A percentile compares a stretch with the other conserved stretches of the same genome.
Conservation (phyloP, 768 basidiomycete species). For the Jaapia argillacea region DNA sequence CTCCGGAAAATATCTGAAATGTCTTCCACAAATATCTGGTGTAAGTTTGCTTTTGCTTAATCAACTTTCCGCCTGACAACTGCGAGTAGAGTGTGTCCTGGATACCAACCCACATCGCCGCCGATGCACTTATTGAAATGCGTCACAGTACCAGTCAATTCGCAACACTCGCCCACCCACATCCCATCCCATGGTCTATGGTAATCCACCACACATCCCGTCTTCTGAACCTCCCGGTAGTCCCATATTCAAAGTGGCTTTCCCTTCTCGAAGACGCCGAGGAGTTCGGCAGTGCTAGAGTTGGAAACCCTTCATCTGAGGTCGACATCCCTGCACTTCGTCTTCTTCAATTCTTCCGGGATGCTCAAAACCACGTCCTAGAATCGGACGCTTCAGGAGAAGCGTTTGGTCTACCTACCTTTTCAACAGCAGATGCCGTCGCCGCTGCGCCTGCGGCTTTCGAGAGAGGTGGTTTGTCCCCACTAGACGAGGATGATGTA, state of each 20-base stretch:
- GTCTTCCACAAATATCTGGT: conserved; percentile 21
- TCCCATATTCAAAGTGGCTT: conserved; percentile 23
- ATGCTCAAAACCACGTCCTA: neutral
- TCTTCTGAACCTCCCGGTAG: conserved; percentile 17
- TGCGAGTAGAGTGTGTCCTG: neutral
- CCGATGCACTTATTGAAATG: neutral
- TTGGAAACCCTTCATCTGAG: too few species aligned
- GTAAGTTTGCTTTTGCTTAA: conserved; percentile 12
- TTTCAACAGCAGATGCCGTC: neutral
- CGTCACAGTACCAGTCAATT: neutral
- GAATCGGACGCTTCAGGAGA: neutral
- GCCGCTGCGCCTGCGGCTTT: neutral
- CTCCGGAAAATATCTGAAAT: conserved; percentile 17
- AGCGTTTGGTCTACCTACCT: neutral
- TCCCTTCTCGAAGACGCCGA: conserved; percentile 15
- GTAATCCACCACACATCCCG: conserved; percentile 13
- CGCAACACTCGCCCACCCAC: conserved; percentile 19
- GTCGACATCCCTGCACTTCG: neutral
- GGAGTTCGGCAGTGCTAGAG: too few species aligned
- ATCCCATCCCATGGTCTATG: conserved; percentile 14
- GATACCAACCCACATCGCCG: neutral
- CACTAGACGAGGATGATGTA: neutral
- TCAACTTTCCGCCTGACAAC: neutral
- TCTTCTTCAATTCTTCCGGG: neutral
- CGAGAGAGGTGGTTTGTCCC: neutral